Evolutionary conservation across 352 stramenopile species (phyloP).

Genomic region (Lagenidium sp.): DNA sequence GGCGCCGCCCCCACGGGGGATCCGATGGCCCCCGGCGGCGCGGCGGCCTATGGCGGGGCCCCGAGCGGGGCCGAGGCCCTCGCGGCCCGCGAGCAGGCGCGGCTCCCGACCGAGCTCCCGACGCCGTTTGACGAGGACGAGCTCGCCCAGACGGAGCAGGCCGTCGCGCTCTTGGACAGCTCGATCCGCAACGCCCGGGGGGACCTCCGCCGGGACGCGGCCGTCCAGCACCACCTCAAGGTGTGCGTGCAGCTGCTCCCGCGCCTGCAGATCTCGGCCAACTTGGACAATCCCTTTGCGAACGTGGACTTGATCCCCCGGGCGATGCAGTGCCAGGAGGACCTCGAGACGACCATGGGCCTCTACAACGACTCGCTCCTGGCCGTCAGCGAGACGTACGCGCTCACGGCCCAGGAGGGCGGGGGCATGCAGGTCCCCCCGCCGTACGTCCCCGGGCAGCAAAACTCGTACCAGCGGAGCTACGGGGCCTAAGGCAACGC

Average conservation of each 20-base stretch:
- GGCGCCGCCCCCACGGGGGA: too few species aligned
- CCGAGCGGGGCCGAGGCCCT: slow-evolving; percentile 57
- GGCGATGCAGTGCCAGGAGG: slow-evolving; percentile 85
- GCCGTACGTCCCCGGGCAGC: slow-evolving; percentile 82
- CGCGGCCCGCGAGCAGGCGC: slow-evolving; percentile 66
- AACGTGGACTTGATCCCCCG: slow-evolving; percentile 83
- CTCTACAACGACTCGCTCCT: slow-evolving; percentile 87
- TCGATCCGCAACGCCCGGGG: slow-evolving; percentile 76
- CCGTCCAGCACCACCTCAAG: slow-evolving; percentile 83
- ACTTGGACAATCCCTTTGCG: slow-evolving; percentile 84
- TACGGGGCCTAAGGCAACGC: slow-evolving; percentile 81
- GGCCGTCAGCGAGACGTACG: slow-evolving; percentile 81
- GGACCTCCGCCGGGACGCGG: slow-evolving; percentile 66
- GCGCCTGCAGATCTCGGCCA: slow-evolving; percentile 81
- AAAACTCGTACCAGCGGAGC: slow-evolving; percentile 86
- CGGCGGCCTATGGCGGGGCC: slow-evolving; percentile 21
- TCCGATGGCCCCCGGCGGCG: too few species aligned
- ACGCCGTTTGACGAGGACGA: slow-evolving; percentile 83
- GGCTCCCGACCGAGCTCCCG: slow-evolving; percentile 71
- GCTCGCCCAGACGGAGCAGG: slow-evolving; percentile 78
- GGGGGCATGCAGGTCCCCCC: slow-evolving; percentile 48
- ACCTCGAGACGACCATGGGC: slow-evolving; percentile 80
- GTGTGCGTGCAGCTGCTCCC: slow-evolving; percentile 81
- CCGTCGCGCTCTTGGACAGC: slow-evolving; percentile 58
- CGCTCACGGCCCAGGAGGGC: slow-evolving; percentile 62